Evolutionary conservation across 2,329 filamentous ascomycete species (phyloP), one percentile per base, ranked within the genome.

Genomic region (Diaporthe sp.): DNA sequence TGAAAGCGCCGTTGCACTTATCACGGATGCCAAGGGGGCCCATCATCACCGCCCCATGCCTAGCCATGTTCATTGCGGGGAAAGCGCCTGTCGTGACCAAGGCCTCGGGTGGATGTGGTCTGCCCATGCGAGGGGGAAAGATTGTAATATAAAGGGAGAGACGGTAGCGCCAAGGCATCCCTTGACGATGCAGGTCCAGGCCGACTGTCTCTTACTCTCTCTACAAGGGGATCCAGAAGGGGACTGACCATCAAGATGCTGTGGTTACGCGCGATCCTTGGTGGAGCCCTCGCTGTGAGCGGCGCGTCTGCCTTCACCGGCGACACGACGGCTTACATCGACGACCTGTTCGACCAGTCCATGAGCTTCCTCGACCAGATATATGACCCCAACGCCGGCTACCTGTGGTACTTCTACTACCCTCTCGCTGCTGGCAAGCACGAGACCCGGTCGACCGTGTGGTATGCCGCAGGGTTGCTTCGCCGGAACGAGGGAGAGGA

Each of bases 391-490:
- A 80, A 81, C 2, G 85, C 85, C 8, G 87, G 87, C 0, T 91
- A 91, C 73, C 80, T 91, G 22, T 90, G 89, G 79, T 84, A 87
- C 58, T 84, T 88, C 51, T 81, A 84, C 73, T 81, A 83, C 15
- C 75, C 81, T 3, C 79, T 83, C 12, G 87, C 88, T 0, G 81
- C 90, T 9, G 83, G 86, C 3, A 89, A 91, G 71, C 89, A 92
- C 74, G 89, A 91, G 58, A 92, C 89, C 0, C 85, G 89, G 70
- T 87, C 85, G 56, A 89, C 88, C 0, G 85, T 85, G 0, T 92
- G 90, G 90, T 92, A 92, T 79, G 88, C 89, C 0, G 83, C 88
- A 6, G 90, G 90, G 0, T 83, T 92, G 4, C 80, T 92, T 30
- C 88, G 89, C 19, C 84, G 90, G 2, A 90, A 92, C 76, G 74